These are phyloP conservation scores for Canavalia ensiformis DNA, from an alignment of 306 rosid genomes.

Conservation along the genomic window DNA sequence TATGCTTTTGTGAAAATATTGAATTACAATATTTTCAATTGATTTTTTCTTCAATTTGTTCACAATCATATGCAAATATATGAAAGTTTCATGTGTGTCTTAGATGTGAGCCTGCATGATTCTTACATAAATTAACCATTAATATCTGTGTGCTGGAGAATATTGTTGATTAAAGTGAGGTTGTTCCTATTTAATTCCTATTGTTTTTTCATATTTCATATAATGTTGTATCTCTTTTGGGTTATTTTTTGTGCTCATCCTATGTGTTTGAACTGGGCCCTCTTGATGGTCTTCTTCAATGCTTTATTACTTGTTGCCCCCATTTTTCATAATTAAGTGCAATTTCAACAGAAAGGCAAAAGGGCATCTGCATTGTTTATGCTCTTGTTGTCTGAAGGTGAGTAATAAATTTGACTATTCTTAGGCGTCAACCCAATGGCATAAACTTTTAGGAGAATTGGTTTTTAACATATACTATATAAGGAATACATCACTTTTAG, in stretches of 20 bases:
- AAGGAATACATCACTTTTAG: constrained; percentile 14
- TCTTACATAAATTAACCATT: constrained; percentile 35
- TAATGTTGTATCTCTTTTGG: constrained; percentile 11
- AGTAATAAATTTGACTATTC: constrained; percentile 23
- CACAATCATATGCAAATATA: constrained; percentile 15
- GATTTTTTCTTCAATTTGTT: constrained; percentile 29
- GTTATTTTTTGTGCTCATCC: constrained; percentile 9
- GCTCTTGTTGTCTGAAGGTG: not conserved
- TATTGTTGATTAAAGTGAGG: constrained; percentile 27
- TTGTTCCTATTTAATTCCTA: constrained; percentile 22
- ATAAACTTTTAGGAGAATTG: not conserved
- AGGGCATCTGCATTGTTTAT: not conserved
- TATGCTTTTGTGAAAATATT: constrained; percentile 8
- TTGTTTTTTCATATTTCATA: constrained; percentile 28
- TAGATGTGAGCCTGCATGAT: constrained; percentile 24
- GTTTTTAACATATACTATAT: constrained; percentile 27
- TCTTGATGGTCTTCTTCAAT: not conserved
- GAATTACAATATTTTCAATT: constrained; percentile 19
- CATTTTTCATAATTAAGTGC: constrained; percentile 12
- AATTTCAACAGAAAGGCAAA: constrained; percentile 1
- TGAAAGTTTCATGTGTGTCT: constrained; percentile 27
- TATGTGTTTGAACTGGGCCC: constrained; percentile 39
- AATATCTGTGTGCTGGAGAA: constrained; percentile 17
- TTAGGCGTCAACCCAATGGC: not conserved
- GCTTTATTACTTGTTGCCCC: constrained; percentile 11